Evolutionary conservation across 2,329 filamentous ascomycete species (phyloP), one percentile per base, ranked within the genome.

Genomic region (Sporothrix protearum): DNA sequence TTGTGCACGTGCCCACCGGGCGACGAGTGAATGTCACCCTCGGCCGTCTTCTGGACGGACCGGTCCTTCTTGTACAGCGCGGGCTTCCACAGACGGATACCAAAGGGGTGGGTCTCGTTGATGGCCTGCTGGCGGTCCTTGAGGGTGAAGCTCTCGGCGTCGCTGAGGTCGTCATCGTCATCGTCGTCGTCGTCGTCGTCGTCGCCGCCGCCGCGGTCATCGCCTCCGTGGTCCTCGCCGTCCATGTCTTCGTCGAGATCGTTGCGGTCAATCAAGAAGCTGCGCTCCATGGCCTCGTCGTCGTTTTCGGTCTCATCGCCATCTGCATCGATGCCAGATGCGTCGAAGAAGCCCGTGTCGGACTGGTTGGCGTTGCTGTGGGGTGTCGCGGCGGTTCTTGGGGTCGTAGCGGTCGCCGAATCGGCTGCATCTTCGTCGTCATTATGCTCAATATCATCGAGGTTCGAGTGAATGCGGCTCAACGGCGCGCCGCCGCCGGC

Each of bases 51-150:
- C 80, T 98, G 94, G 49, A 99, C 96, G 0, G 96, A 99, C 71
- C 96, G 90, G 77, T 92, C 91, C 81, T 99, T 99, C 82, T 99
- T 99, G 86, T 99, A 99, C 74, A 99, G 81, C 1, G 96, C 96
- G 57, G 96, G 96, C 81, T 99, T 99, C 96, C 96, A 99, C 74
- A 99, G 93, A 79, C 96, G 90, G 79, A 99, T 98, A 85, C 96
- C 96, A 77, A 99, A 99, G 0, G 96, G 96, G 84, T 99, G 96
- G 0, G 96, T 99, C 80, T 97, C 91, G 82, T 99, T 99, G 85
- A 99, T 99, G 75, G 96, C 96, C 79, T 97, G 90, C 81, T 99
- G 96, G 71, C 96, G 89, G 80, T 99, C 96, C 80, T 96, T 97
- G 76, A 99, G 87, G 0, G 96, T 99, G 80, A 99, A 99, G 83